These are phyloP conservation scores for Ballota nigra DNA, from an alignment of 257 asterid species.

Conservation along the genomic window DNA sequence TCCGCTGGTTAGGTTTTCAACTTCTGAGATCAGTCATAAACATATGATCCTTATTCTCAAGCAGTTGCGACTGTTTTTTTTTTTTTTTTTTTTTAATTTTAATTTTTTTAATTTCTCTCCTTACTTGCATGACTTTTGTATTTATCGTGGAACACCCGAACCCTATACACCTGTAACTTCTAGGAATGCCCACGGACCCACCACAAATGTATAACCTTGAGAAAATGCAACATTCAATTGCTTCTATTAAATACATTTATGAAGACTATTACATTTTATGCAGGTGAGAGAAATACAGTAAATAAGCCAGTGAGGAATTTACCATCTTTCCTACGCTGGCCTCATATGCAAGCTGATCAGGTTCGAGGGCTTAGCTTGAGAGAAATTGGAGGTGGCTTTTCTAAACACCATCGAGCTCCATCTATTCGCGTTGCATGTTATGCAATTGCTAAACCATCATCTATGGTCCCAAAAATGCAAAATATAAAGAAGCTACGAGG, in stretches of 20 bases:
- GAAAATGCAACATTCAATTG: neutral
- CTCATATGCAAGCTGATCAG: constrained; percentile 94
- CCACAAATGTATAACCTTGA: neutral
- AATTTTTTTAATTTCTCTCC: neutral
- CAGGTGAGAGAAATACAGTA: constrained; percentile 63
- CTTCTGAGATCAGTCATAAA: neutral
- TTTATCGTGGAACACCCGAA: constrained; percentile 14
- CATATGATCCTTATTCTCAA: neutral
- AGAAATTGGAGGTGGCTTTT: constrained; percentile 97
- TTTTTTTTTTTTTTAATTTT: too few species aligned
- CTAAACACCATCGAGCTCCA: constrained; percentile 94
- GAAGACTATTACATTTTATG: constrained; percentile 28
- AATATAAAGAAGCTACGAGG: constrained; percentile 80
- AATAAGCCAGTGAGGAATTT: constrained; percentile 49
- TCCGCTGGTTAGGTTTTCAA: constrained; percentile 7
- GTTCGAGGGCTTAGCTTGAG: constrained; percentile 90
- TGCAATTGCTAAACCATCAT: constrained; percentile 95
- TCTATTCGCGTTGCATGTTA: constrained; percentile 85
- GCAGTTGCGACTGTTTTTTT: neutral
- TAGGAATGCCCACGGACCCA: neutral
- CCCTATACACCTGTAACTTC: constrained; percentile 7
- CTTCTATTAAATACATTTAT: constrained; percentile 6
- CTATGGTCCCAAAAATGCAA: constrained; percentile 98
- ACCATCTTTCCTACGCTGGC: constrained; percentile 86
- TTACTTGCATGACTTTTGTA: neutral